phyloP scores from a whole-genome alignment of 1,139 yeast genomes.

The Pichia sp. region DNA sequence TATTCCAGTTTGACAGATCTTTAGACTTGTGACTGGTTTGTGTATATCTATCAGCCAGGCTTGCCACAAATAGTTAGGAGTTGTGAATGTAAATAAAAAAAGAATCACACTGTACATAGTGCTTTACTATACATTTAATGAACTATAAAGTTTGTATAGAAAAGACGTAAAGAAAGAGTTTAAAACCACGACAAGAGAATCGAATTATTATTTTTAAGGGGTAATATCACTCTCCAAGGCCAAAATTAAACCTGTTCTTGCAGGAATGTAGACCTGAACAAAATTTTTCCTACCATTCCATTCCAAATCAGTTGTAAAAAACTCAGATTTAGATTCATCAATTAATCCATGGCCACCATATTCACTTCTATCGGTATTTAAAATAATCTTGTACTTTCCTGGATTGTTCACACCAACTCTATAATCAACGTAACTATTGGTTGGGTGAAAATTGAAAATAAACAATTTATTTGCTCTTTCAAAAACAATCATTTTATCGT shows the following conservation, averaged over 20 bases:
- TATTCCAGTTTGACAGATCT: no score
- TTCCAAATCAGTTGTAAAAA: conserved; percentile 58
- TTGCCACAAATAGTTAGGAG: no score
- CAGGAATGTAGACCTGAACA: conserved; percentile 76
- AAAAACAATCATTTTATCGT: conserved; percentile 79
- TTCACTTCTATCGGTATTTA: conserved; percentile 61
- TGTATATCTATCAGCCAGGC: no score
- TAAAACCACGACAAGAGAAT: no score
- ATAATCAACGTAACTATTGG: conserved; percentile 76
- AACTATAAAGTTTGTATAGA: no score
- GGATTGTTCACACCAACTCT: conserved; percentile 78
- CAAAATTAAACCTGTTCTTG: conserved; percentile 70
- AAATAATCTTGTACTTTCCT: conserved; percentile 67
- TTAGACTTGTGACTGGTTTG: no score
- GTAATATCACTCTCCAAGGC: conserved; percentile 29
- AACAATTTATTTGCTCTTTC: conserved; percentile 83
- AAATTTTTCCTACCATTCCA: conserved; percentile 82
- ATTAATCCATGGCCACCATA: conserved; percentile 83
- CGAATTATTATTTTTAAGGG: no score
- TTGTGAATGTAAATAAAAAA: no score
- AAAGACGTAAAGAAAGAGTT: no score
- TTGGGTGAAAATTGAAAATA: conserved; percentile 84
- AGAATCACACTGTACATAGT: no score
- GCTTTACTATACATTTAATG: no score
- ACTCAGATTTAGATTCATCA: conserved; percentile 44